Evolutionary conservation across 495 filamentous ascomycete species (phyloP), one percentile per base, ranked within the genome.

Genomic region (Amniculicola lignicola): DNA sequence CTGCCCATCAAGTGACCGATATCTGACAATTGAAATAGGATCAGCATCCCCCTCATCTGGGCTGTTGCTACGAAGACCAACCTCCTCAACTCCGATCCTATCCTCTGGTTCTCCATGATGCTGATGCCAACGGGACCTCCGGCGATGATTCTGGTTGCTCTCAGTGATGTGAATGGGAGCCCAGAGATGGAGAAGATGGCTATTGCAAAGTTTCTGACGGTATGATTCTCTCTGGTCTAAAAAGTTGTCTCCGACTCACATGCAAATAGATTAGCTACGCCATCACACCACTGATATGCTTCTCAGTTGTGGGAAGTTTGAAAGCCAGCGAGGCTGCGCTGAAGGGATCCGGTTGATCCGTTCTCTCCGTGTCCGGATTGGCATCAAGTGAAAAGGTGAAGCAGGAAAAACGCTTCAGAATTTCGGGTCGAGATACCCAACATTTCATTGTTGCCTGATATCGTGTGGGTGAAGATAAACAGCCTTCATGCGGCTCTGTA

Each of bases 31-130:
- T 2, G n/a, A n/a, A 11, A 49, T 36, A 73, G 70, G 6, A 53
- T 79, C 19, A 79, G 78, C 14, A 86, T 91, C 50, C 66, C 74
- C 0, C 16, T 80, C 6, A 77, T 90, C 15, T 90, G 82, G 59
- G 51, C 71, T 0, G 61, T 91, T n/a, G 85, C 81, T 7, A 73
- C 70, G 14, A 76, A 75, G 45, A 89, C 85, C 0, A 52, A 62
- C 15, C 15, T 84, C 6, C 67, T 90, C 1, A 68, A 73, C 6
- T 51, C 72, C 3, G 87, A 91, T 65, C 86, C 88, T 0, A 81
- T 91, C 35, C 65, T 90, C 16, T 90, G 83, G 83, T 90, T 89
- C 63, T 70, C 72, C 7, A 77, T 90, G 76, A 89, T 89, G 84
- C 63, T 89, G 19, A 89, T 90, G 82, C 85, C 88, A 0, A 75